These are phyloP conservation scores for Hyaloscypha variabilis DNA, from an alignment of 495 filamentous ascomycete genomes.

Conservation along the genomic window DNA sequence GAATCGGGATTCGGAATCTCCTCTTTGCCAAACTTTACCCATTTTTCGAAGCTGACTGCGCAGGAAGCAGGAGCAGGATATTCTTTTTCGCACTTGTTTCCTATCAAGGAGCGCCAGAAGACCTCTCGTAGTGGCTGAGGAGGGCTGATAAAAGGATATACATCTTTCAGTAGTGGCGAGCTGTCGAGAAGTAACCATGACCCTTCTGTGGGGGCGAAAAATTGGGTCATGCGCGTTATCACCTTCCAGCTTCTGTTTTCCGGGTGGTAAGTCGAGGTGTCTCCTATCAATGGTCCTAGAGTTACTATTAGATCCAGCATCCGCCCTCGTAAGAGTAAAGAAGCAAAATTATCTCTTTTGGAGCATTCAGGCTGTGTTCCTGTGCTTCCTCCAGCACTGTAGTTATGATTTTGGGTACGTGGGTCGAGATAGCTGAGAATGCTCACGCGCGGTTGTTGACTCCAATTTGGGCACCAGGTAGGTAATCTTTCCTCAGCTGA, in stretches of 20 bases:
- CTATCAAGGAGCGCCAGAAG: neutral
- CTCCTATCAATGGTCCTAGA: neutral
- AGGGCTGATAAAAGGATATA: neutral
- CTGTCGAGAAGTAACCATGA: neutral
- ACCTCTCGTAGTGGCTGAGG: neutral
- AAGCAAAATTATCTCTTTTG: no score
- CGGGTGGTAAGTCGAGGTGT: neutral
- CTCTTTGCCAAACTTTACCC: neutral
- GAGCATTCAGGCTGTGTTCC: no score
- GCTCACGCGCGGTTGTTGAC: neutral
- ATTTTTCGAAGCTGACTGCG: neutral
- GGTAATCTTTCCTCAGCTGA: neutral
- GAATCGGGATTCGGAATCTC: neutral
- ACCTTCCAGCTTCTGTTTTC: neutral
- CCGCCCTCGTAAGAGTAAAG: no score
- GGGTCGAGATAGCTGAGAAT: neutral
- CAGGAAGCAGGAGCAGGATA: neutral
- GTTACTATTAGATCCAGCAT: no score
- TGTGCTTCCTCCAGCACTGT: neutral
- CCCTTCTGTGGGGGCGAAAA: neutral
- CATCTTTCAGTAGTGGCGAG: neutral
- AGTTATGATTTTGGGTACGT: neutral
- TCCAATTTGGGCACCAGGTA: neutral
- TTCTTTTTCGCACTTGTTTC: neutral
- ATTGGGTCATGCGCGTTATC: neutral